phyloP scores from a whole-genome alignment of 257 asterid species.

The Nicotiana otophora region DNA sequence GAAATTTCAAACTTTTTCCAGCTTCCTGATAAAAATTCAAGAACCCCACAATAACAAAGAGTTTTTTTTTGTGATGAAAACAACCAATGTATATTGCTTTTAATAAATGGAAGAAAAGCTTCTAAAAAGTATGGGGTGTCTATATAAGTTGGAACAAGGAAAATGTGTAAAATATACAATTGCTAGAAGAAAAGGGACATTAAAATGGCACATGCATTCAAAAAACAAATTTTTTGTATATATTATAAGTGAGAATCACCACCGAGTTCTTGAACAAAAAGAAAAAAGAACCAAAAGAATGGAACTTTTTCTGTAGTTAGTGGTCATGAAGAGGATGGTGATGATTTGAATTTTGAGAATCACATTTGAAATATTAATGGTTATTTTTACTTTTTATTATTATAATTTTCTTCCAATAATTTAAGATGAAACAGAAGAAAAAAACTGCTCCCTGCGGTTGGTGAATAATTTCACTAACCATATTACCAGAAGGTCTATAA shows the following conservation, averaged over 20 bases:
- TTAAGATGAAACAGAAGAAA: no score
- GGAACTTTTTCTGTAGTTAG: no score
- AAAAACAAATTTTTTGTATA: not conserved
- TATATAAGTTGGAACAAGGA: not conserved
- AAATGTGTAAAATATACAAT: not conserved
- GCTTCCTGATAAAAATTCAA: not conserved
- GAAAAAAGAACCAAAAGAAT: no score
- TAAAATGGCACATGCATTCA: not conserved
- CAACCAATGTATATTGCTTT: not conserved
- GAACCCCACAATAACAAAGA: not conserved
- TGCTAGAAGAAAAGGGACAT: not conserved
- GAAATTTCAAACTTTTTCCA: not conserved
- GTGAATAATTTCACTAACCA: no score
- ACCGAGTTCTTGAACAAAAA: constrained; percentile 12
- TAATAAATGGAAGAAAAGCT: not conserved
- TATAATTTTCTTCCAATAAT: no score
- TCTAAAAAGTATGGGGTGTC: not conserved
- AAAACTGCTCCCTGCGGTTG: no score
- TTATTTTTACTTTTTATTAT: no score
- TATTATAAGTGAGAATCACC: not conserved
- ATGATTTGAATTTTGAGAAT: no score
- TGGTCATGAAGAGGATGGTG: no score
- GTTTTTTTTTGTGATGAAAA: not conserved
- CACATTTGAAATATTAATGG: no score
- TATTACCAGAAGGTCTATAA: no score